A percentile compares a stretch with the other conserved stretches of the same genome.
Conservation (phyloP, 139 green algal species). For the Asterochloris erici region DNA sequence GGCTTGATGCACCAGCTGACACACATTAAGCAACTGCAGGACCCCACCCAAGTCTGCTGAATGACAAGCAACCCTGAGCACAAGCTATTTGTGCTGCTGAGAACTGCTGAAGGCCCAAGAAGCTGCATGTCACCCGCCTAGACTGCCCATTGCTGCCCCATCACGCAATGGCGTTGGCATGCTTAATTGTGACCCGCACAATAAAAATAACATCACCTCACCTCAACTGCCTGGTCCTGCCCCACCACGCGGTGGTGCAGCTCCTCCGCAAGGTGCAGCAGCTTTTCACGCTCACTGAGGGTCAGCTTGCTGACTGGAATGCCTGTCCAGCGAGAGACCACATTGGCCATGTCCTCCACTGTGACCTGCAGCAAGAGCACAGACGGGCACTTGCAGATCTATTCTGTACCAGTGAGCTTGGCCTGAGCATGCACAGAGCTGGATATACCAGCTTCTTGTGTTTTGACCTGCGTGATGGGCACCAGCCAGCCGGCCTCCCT, state of each 20-base stretch:
- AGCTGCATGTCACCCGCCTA: no score
- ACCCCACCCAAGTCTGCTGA: no score
- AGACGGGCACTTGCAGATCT: background rate
- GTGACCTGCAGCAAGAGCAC: background rate
- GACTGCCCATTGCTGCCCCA: no score
- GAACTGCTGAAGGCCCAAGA: no score
- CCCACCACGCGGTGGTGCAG: constrained; percentile 62
- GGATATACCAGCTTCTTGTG: background rate
- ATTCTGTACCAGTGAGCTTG: background rate
- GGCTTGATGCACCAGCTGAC: no score
- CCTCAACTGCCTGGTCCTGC: constrained; percentile 6
- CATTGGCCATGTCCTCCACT: constrained; percentile 24
- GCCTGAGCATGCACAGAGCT: background rate
- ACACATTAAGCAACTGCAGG: no score
- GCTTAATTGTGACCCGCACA: no score
- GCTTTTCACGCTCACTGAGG: constrained; percentile 55
- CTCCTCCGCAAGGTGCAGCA: constrained; percentile 43
- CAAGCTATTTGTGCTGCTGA: no score
- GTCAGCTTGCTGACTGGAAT: constrained; percentile 77
- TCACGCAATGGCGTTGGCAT: no score
- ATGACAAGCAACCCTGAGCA: no score
- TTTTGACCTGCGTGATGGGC: background rate
- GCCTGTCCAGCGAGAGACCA: constrained; percentile 87
- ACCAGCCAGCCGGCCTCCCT: background rate
- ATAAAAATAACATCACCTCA: background rate